Base-by-base conservation (phyloP, 768 basidiomycete species). In the Podaxis mareebaensis region DNA sequence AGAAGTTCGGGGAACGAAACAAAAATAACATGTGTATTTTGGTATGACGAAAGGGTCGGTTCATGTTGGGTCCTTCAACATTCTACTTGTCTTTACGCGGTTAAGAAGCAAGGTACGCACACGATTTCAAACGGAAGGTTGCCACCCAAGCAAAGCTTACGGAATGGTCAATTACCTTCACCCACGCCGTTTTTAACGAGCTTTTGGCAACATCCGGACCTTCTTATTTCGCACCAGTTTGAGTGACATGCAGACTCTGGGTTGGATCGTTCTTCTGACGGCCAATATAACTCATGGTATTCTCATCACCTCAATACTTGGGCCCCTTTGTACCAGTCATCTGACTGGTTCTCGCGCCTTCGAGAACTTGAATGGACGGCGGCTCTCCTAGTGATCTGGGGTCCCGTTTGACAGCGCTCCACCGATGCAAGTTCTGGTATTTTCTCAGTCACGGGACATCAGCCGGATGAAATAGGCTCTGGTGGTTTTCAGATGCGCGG, bases 401-500 rank as follows among this genome's bases (percentile, higher is more conserved):
- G 26, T 39, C 20, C 24, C n/a, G 26, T 40, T 36, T 53, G 38
- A 33, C 60, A 44, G 38, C 22, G 15, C 51, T 53, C 51, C 59
- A 60, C 22, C 51, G 11, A 49, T 46, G 28, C 39, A n/a, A 40
- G 24, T 24, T n/a, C 28, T 39, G 36, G 33, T 40, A 61, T 30
- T 42, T 56, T 13, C 33, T 33, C 46, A 33, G 61, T 57, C 61
- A 57, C 61, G 55, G 54, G 61, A 49, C 38, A 28, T n/a, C 24
- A 61, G n/a, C 49, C 60, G 61, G 61, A 63, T 51, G 61, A 62
- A 62, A 62, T 62, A 62, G 44, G 53, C 61, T 62, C 44, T 48
- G 22, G 28, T 38, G 28, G 44, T 28, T 30, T 49, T 38, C 24
- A 58, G 36, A 39, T 39, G 17, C 13, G 60, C 39, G 52, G 40